phyloP scores from a whole-genome alignment of 805 yeast species.

The Candida pseudofarinosa region DNA sequence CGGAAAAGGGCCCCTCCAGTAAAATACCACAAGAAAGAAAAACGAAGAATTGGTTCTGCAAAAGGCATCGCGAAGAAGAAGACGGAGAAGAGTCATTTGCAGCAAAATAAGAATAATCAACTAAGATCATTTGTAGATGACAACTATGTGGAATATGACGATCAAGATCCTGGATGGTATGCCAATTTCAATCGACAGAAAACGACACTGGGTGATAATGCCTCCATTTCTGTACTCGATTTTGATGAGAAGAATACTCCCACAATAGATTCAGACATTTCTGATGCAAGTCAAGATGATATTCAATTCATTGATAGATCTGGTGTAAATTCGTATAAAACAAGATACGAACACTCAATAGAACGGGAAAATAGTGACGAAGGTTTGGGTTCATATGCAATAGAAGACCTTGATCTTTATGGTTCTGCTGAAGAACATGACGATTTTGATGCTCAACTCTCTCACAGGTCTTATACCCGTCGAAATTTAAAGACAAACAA shows the following conservation, averaged over 20 bases:
- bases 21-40: constrained; percentile 3
- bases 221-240: background rate
- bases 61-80: constrained; percentile 37
- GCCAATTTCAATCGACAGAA: background rate
- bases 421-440: constrained; percentile 14
- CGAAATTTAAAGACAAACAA: background rate
- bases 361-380: background rate
- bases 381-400: background rate
- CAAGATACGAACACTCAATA: background rate
- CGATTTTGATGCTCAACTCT: constrained; percentile 16
- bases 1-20: constrained; percentile 8
- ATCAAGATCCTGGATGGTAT: constrained; percentile 5
- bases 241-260: background rate
- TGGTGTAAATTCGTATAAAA: background rate
- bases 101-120: constrained; percentile 5
- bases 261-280: constrained; percentile 5
- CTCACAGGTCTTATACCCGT: background rate
- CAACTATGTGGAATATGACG: constrained; percentile 1
- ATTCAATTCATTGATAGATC: background rate
- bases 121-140: constrained; percentile 16
- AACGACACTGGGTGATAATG: background rate
- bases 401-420: constrained; percentile 3
- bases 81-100: constrained; percentile 1
- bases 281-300: constrained; percentile 4
- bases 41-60: background rate